Percentiles rank a stretch among this genome's conserved stretches.
phyloP scores from a whole-genome alignment of 1,284 basidiomycete species.

The Irpex rosettiformis region DNA sequence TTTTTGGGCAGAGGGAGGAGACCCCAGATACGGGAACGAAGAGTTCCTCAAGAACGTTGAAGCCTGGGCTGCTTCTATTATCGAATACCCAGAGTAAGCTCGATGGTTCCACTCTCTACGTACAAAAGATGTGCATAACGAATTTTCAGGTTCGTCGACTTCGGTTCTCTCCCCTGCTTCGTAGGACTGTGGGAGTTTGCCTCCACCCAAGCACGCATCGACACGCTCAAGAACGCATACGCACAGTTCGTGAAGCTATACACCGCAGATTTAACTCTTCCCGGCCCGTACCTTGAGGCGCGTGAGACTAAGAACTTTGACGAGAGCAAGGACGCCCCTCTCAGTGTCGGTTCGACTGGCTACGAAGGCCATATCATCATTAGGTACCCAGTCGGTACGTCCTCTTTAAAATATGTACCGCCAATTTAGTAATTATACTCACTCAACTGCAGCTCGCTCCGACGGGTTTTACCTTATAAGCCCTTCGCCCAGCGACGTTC shows the following conservation, averaged over 20 bases:
- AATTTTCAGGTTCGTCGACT: neutral
- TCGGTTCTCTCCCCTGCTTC: neutral
- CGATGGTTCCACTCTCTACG: no score
- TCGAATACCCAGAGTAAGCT: neutral
- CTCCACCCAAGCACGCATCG: neutral
- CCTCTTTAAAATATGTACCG: neutral
- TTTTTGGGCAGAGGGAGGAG: neutral
- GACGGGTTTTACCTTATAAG: neutral
- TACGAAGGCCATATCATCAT: neutral
- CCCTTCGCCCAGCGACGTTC: neutral
- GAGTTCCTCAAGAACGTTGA: neutral
- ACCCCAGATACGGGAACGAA: slow-evolving; percentile 2
- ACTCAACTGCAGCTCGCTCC: neutral
- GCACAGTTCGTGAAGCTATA: slow-evolving; percentile 1
- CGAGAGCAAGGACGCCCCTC: neutral
- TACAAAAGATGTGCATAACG: neutral
- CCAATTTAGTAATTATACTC: neutral
- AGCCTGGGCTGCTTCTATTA: neutral
- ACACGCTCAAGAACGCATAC: neutral
- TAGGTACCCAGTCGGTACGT: neutral
- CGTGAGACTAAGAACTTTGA: neutral
- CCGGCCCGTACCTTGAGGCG: slow-evolving; percentile 1
- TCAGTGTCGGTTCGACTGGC: neutral
- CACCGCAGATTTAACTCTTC: neutral
- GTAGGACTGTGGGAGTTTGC: slow-evolving; percentile 5